Conservation (phyloP, 345 rosid genomes). For the Aegle marmelos region DNA sequence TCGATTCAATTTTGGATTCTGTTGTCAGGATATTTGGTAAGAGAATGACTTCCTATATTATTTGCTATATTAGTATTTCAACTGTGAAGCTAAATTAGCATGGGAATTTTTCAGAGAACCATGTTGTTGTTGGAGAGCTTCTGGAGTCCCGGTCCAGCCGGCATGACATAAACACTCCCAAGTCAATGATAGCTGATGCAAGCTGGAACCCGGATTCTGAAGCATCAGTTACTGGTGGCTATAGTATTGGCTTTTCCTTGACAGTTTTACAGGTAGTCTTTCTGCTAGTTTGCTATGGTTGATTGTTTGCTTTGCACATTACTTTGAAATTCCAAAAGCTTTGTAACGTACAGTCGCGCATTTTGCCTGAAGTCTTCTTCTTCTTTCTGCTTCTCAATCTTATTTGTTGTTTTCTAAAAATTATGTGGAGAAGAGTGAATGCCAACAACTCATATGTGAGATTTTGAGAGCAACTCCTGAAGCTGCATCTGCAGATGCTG, state of each 20-base stretch:
- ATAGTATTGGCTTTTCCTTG: constrained; percentile 87
- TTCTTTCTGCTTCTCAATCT: constrained; percentile 14
- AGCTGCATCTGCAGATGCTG: constrained; percentile 97
- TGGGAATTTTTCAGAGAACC: constrained; percentile 62
- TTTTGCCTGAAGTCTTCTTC: constrained; percentile 13
- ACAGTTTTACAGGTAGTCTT: constrained; percentile 83
- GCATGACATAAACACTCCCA: constrained; percentile 65
- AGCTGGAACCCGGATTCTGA: constrained; percentile 79
- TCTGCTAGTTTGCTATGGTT: background rate
- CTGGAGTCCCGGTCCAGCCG: constrained; percentile 71
- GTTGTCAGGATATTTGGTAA: constrained; percentile 87
- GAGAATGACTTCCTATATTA: constrained; percentile 21
- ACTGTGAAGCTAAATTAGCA: constrained; percentile 17
- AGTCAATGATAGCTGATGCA: constrained; percentile 52
- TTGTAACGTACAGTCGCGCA: background rate
- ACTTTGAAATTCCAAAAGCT: background rate
- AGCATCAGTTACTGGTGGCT: constrained; percentile 87
- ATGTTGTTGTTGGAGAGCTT: constrained; percentile 89
- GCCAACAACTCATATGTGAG: constrained; percentile 99
- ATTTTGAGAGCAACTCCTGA: constrained; percentile 98
- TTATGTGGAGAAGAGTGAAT: constrained; percentile 71
- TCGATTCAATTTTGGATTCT: constrained; percentile 81
- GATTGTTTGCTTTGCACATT: background rate
- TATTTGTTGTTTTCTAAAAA: constrained; percentile 13
- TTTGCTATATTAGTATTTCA: constrained; percentile 16